Evolutionary conservation across 1,284 basidiomycete genomes (phyloP).

Genomic region (Microbotryum saponariae): DNA sequence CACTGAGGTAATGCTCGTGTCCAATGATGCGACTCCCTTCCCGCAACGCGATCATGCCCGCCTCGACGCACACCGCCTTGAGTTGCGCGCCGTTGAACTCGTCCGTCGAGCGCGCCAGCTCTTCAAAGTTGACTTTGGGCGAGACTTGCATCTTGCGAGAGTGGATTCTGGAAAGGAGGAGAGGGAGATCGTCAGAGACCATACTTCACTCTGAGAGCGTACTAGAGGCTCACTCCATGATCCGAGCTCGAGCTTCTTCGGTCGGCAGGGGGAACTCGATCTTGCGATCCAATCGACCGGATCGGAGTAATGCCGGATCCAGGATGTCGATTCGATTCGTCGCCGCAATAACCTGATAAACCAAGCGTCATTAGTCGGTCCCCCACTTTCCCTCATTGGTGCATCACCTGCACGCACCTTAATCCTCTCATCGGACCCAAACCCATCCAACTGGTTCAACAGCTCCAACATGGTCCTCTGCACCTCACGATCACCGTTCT

Average conservation of each 20-base stretch:
- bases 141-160: constrained; percentile 87
- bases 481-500: constrained; percentile 95
- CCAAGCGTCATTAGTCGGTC: background rate
- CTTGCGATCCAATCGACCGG: constrained; percentile 67
- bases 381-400: background rate
- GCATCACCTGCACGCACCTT: constrained; percentile 56
- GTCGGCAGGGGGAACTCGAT: constrained; percentile 73
- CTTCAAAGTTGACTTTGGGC: constrained; percentile 65
- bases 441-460: constrained; percentile 77
- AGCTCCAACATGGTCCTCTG: constrained; percentile 99
- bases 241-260: constrained; percentile 62
- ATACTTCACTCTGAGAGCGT: background rate
- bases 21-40: constrained; percentile 84
- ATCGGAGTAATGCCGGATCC: constrained; percentile 66
- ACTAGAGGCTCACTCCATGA: constrained; percentile 48
- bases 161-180: constrained; percentile 49
- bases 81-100: constrained; percentile 69
- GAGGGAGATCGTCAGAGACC: background rate
- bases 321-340: constrained; percentile 99
- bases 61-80: constrained; percentile 83
- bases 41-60: constrained; percentile 94
- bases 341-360: constrained; percentile 84
- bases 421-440: constrained; percentile 88
- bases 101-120: constrained; percentile 64
- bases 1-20: constrained; percentile 88